phyloP scores from a whole-genome alignment of 495 filamentous ascomycete species.

The Neohortaea acidophila region DNA sequence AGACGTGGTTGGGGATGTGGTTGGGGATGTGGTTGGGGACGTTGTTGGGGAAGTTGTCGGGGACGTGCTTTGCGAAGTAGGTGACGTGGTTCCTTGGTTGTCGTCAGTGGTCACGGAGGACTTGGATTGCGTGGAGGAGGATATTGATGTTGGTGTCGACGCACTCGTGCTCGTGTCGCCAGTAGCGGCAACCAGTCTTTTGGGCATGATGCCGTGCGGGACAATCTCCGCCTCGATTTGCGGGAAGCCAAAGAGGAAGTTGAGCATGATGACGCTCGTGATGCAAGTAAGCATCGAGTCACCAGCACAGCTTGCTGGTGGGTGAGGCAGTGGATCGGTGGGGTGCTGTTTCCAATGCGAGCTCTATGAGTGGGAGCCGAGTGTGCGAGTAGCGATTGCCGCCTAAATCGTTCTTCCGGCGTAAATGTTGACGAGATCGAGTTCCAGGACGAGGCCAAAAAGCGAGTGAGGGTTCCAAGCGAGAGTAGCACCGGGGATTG shows the following conservation, averaged over 20 bases:
- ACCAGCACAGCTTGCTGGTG: too few relatives aligned
- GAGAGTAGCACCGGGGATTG: too few relatives aligned
- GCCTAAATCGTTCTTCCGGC: too few relatives aligned
- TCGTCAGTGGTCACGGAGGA: background rate
- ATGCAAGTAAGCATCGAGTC: too few relatives aligned
- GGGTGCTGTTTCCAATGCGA: too few relatives aligned
- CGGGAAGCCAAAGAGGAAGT: constrained; percentile 11
- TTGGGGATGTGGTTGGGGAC: background rate
- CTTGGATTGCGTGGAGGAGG: background rate
- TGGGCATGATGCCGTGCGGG: constrained; percentile 16
- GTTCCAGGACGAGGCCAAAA: too few relatives aligned
- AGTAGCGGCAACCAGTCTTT: constrained; percentile 13
- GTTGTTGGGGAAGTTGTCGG: background rate
- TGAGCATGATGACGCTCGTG: constrained; percentile 9
- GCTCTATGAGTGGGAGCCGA: too few relatives aligned
- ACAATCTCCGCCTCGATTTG: constrained; percentile 13
- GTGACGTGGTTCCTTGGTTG: background rate
- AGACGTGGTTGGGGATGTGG: background rate
- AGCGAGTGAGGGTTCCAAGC: too few relatives aligned
- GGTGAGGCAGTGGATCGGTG: too few relatives aligned
- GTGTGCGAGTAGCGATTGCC: too few relatives aligned
- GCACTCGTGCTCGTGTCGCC: constrained; percentile 2
- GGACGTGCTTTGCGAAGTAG: background rate
- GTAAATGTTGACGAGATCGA: too few relatives aligned
- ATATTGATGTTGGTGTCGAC: background rate